Evolutionary conservation across 768 basidiomycete genomes (phyloP).

Genomic region (Pholiota molesta): DNA sequence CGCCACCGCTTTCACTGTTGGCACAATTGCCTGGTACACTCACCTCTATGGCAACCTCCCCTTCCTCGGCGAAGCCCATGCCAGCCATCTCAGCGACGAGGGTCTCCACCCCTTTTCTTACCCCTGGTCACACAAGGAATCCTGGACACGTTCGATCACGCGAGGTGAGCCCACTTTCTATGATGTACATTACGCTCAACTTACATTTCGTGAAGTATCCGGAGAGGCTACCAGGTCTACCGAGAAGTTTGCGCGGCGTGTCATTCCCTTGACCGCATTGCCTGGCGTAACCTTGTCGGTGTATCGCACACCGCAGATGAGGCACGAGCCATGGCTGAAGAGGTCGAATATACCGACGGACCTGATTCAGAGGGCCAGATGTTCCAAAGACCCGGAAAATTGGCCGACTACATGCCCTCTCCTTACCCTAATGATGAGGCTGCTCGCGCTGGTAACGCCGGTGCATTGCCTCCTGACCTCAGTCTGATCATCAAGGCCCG

Average conservation of each 20-base stretch:
- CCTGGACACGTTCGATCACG: conserved; percentile 94
- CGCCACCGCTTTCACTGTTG: conserved; percentile 75
- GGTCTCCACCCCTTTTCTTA: conserved; percentile 87
- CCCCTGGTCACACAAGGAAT: conserved; percentile 93
- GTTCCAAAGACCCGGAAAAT: conserved; percentile 98
- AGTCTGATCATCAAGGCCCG: conserved; percentile 98
- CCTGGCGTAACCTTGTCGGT: conserved; percentile 99
- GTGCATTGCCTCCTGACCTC: conserved; percentile 96
- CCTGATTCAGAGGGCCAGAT: conserved; percentile 95
- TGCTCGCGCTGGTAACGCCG: conserved; percentile 90
- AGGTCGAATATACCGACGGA: conserved; percentile 95
- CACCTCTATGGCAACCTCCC: conserved; percentile 90
- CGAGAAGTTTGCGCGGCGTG: conserved; percentile 99
- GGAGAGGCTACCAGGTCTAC: conserved; percentile 96
- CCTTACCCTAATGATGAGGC: conserved; percentile 99
- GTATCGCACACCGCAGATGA: conserved; percentile 96
- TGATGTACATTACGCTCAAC: conserved; percentile 13
- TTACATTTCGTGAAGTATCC: conserved; percentile 62
- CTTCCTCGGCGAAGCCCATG: conserved; percentile 90
- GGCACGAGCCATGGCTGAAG: conserved; percentile 89
- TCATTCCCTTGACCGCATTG: conserved; percentile 98
- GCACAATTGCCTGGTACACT: conserved; percentile 96
- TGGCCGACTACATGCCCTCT: conserved; percentile 93
- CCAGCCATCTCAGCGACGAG: conserved; percentile 90
- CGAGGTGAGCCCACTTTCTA: conserved; percentile 62